These are phyloP conservation scores for Apostasia shenzhenica DNA, from an alignment of 106 monocot species.

Conservation along the genomic window DNA sequence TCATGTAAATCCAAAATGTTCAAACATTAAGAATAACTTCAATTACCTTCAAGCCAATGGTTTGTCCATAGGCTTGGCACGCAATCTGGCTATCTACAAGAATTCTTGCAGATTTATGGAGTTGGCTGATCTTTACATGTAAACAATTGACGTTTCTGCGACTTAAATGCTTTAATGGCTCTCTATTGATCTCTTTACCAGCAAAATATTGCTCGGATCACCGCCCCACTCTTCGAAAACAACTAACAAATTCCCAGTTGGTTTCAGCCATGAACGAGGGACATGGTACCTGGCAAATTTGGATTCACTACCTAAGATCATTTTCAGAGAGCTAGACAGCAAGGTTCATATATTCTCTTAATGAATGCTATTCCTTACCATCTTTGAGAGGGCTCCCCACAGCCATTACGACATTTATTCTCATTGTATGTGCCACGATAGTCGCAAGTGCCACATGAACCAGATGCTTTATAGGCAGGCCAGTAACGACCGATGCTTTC, in stretches of 20 bases:
- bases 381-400: constrained; percentile 54
- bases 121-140: too few relatives aligned
- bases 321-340: not conserved
- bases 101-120: too few relatives aligned
- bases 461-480: constrained; percentile 45
- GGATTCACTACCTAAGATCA: not conserved
- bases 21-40: too few relatives aligned
- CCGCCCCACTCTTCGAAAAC: constrained; percentile 24
- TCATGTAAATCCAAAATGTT: too few relatives aligned
- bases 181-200: constrained; percentile 30
- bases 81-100: too few relatives aligned
- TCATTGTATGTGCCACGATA: constrained; percentile 45
- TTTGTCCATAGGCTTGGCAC: too few relatives aligned
- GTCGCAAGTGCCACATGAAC: constrained; percentile 30
- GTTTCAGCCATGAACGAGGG: constrained; percentile 44
- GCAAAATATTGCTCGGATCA: constrained; percentile 34
- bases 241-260: constrained; percentile 37
- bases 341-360: not conserved
- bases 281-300: constrained; percentile 39
- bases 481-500: constrained; percentile 50
- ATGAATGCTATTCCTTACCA: constrained; percentile 19
- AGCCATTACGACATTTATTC: constrained; percentile 42
- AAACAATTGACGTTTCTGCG: too few relatives aligned
- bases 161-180: constrained; percentile 10
- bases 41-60: too few relatives aligned